These are phyloP conservation scores for Diaporthe velutina DNA, from an alignment of 2,329 filamentous ascomycete genomes.

Conservation along the genomic window DNA sequence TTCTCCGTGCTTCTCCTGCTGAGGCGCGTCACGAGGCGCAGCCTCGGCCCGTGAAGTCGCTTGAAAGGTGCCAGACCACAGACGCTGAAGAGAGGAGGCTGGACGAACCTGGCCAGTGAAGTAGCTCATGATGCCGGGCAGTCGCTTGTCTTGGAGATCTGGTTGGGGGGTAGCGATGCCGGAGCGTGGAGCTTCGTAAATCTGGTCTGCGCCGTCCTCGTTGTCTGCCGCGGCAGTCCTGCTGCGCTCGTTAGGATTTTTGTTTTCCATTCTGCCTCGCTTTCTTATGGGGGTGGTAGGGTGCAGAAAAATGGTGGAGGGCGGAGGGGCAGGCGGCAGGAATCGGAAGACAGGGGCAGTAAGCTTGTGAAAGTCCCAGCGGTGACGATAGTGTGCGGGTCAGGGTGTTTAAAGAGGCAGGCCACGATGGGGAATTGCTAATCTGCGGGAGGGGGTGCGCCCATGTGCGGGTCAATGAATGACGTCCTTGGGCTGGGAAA, in stretches of 20 bases:
- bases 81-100: constrained; percentile 76
- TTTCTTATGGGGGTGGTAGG: constrained; percentile 39
- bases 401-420: constrained; percentile 39
- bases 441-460: constrained; percentile 38
- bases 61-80: constrained; percentile 55
- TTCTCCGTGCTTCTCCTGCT: constrained; percentile 39
- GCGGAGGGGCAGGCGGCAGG: constrained; percentile 39
- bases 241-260: constrained; percentile 63
- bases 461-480: constrained; percentile 34
- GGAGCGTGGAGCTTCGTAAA: constrained; percentile 88
- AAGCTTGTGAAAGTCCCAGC: constrained; percentile 40
- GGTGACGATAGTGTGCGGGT: constrained; percentile 41
- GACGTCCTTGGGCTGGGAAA: constrained; percentile 36
- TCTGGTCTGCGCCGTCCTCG: constrained; percentile 81
- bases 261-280: constrained; percentile 53
- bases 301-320: constrained; percentile 37
- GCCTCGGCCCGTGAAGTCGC: constrained; percentile 54
- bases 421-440: constrained; percentile 40
- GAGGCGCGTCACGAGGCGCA: constrained; percentile 48
- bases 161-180: constrained; percentile 94
- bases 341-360: constrained; percentile 42
- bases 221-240: constrained; percentile 68
- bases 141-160: constrained; percentile 92
- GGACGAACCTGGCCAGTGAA: constrained; percentile 97
- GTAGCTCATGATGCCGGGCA: constrained; percentile 96